These are phyloP conservation scores for Dorcoceras hygrometricum DNA, from an alignment of 257 asterid genomes.

Conservation along the genomic window DNA sequence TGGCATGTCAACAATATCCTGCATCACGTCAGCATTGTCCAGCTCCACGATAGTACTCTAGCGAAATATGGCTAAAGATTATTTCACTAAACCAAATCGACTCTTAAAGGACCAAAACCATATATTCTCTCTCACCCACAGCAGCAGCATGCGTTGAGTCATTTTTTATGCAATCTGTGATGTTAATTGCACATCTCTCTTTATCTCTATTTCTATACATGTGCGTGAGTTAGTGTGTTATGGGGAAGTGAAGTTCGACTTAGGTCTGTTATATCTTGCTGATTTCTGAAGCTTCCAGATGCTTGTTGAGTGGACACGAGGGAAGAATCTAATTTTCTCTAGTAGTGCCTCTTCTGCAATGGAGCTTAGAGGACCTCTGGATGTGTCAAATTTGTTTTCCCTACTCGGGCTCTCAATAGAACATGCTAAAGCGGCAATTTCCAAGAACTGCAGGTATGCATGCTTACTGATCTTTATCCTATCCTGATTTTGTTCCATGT, in stretches of 20 bases:
- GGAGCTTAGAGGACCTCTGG: constrained; percentile 85
- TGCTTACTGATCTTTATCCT: constrained; percentile 14
- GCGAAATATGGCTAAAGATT: background rate
- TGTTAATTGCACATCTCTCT: background rate
- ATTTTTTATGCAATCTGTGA: background rate
- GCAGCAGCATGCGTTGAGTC: background rate
- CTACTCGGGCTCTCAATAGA: constrained; percentile 66
- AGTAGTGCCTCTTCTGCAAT: constrained; percentile 77
- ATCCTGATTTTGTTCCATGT: constrained; percentile 8
- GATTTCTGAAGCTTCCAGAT: constrained; percentile 48
- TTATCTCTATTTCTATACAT: no score
- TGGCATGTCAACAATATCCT: background rate
- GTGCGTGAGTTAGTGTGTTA: background rate
- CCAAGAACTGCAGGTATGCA: constrained; percentile 79
- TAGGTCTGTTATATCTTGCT: constrained; percentile 19
- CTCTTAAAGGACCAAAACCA: no score
- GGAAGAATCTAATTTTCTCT: constrained; percentile 67
- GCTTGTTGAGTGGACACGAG: constrained; percentile 89
- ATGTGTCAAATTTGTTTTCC: constrained; percentile 70
- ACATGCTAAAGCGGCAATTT: constrained; percentile 80
- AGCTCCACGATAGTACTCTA: no score
- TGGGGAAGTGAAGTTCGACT: constrained; percentile 9
- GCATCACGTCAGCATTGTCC: background rate
- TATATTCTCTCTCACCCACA: background rate
- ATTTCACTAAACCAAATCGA: no score